Percentiles rank a stretch among this genome's conserved stretches.
Conservation (phyloP, 139 green algal genomes). For the Chlorella sp. region DNA sequence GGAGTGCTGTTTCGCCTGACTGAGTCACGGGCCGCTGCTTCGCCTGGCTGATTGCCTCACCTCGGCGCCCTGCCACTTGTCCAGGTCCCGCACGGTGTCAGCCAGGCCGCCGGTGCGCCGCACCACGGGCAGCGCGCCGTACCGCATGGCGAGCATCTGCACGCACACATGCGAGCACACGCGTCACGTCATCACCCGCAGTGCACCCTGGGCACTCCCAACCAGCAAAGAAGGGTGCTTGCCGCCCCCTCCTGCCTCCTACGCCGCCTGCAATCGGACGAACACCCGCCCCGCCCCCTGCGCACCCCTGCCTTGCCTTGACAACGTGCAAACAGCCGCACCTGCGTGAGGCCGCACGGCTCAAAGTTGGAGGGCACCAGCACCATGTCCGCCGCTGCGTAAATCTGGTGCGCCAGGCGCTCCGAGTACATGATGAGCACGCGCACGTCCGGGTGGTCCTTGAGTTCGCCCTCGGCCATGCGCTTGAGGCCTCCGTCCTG, state of each 20-base stretch:
- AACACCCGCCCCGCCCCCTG: no score
- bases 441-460: slow-evolving; percentile 26
- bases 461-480: slow-evolving; percentile 64
- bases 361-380: slow-evolving; percentile 96
- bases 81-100: slow-evolving; percentile 51
- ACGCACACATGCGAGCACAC: neutral
- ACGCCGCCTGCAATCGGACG: no score
- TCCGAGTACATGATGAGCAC: slow-evolving; percentile 25
- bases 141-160: slow-evolving; percentile 12
- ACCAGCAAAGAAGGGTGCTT: no score
- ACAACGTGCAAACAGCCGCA: no score
- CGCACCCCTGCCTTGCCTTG: no score
- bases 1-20: no score
- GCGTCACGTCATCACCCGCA: no score
- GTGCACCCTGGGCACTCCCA: no score
- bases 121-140: slow-evolving; percentile 69
- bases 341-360: slow-evolving; percentile 89
- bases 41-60: no score
- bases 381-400: slow-evolving; percentile 85
- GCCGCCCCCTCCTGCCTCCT: no score
- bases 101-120: slow-evolving; percentile 74
- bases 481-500: slow-evolving; percentile 69
- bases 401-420: slow-evolving; percentile 49
- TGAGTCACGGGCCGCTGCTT: no score
- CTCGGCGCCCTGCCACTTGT: slow-evolving; percentile 16